Percentiles rank a stretch among this genome's conserved stretches.
Conservation (phyloP, 352 stramenopile genomes). For the Globisporangium perplexum region DNA sequence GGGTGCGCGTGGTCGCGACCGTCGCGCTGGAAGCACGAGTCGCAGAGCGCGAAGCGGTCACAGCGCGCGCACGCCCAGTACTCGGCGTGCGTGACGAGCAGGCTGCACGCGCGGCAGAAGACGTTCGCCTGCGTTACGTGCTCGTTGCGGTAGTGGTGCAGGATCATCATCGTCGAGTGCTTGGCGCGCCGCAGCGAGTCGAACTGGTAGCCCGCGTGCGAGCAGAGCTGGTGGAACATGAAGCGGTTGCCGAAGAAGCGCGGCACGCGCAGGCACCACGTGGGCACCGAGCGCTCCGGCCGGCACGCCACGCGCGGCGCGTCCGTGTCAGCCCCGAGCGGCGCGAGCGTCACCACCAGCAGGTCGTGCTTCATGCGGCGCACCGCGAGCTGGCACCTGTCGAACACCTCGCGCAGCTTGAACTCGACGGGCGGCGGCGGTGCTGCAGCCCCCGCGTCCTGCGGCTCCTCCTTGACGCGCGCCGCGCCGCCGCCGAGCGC, state of each 20-base stretch:
- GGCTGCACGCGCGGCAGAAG: constrained; percentile 70
- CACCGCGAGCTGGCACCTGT: constrained; percentile 48
- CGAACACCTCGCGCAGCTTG: constrained; percentile 68
- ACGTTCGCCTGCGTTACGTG: constrained; percentile 60
- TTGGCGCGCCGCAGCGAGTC: constrained; percentile 85
- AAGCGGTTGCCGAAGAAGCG: constrained; percentile 82
- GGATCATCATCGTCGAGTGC: constrained; percentile 89
- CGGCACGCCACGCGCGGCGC: constrained; percentile 20
- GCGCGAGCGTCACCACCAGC: constrained; percentile 64
- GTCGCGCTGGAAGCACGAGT: constrained; percentile 52
- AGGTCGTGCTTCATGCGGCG: constrained; percentile 75
- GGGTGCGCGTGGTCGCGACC: constrained; percentile 40
- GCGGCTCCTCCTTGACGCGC: constrained; percentile 45
- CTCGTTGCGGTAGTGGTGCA: constrained; percentile 86
- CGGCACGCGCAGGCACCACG: constrained; percentile 54
- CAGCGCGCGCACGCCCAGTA: constrained; percentile 61
- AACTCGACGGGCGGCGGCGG: constrained; percentile 32
- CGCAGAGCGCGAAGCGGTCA: constrained; percentile 58
- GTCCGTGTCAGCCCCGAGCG: no score
- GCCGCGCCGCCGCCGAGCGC: constrained; percentile 22
- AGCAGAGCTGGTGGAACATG: constrained; percentile 86
- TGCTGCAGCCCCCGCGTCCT: not conserved
- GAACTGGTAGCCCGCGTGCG: constrained; percentile 76
- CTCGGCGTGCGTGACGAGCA: constrained; percentile 70
- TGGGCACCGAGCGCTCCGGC: constrained; percentile 34